These are phyloP conservation scores for Hymenoscyphus scutula DNA, from an alignment of 2,329 filamentous ascomycete species.

Conservation along the genomic window DNA sequence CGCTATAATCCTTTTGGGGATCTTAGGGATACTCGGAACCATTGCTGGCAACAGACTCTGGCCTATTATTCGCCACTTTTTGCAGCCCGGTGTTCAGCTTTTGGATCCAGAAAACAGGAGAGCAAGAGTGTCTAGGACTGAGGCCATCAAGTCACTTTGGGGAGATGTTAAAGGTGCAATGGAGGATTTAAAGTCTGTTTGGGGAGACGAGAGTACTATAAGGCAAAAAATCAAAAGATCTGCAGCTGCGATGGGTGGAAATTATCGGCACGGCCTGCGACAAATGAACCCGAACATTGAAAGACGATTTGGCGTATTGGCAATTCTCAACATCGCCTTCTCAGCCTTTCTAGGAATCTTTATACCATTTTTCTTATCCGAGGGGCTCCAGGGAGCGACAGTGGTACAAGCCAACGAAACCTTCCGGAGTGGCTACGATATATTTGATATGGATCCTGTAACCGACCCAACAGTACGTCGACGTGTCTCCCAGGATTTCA, in stretches of 20 bases:
- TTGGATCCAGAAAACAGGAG: not conserved
- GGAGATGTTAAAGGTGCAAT: not conserved
- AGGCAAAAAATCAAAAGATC: not conserved
- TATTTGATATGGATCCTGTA: not conserved
- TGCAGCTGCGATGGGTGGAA: not conserved
- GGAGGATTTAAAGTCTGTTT: not conserved
- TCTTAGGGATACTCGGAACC: not conserved
- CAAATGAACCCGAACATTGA: not conserved
- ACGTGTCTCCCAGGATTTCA: not conserved
- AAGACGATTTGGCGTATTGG: not conserved
- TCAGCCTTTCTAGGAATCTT: not conserved
- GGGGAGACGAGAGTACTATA: not conserved
- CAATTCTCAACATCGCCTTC: not conserved
- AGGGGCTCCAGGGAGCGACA: not conserved
- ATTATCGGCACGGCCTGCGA: not conserved
- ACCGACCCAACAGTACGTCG: not conserved
- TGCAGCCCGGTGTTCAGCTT: not conserved
- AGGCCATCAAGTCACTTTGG: not conserved
- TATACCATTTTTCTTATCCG: not conserved
- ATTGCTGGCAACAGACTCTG: not conserved
- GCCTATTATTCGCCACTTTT: not conserved
- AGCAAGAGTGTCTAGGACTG: not conserved
- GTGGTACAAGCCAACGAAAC: not conserved
- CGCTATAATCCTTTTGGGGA: not conserved
- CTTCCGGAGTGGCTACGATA: too few species aligned